Percentiles rank a stretch among this genome's conserved stretches.
Evolutionary conservation across 352 stramenopile genomes (phyloP).

Genomic region (Globisporangium cystogenes): DNA sequence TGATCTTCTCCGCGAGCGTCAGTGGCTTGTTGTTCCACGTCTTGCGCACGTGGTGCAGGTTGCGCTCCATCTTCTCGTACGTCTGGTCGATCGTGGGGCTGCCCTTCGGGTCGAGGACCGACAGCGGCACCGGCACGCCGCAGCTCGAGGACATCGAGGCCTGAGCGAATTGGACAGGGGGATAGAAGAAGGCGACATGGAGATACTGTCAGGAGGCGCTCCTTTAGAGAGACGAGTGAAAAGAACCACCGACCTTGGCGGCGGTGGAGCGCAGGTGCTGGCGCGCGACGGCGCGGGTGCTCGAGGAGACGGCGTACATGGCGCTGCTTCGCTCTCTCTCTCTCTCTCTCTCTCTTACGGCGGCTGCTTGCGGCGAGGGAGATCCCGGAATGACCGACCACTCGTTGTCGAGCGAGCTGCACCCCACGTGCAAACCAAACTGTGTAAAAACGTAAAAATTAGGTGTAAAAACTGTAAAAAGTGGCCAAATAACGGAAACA

Average conservation of each 20-base stretch:
- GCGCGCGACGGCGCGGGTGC: conserved; percentile 42
- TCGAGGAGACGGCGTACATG: conserved; percentile 61
- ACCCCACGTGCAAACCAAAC: neutral
- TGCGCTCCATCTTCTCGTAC: conserved; percentile 92
- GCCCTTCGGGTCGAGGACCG: conserved; percentile 86
- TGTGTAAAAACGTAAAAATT: neutral
- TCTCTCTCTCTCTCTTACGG: conserved; percentile 9
- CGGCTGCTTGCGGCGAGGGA: conserved; percentile 29
- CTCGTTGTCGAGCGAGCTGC: conserved; percentile 1
- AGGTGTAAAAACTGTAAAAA: neutral
- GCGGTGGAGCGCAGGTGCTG: conserved; percentile 66
- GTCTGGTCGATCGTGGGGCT: conserved; percentile 91
- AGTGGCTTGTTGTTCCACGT: conserved; percentile 85
- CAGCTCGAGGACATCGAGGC: conserved; percentile 72
- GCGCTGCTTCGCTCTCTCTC: neutral
- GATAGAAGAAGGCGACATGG: conserved; percentile 4
- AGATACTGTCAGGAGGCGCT: neutral
- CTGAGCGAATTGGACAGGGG: conserved; percentile 11
- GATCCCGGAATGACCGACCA: conserved; percentile 79
- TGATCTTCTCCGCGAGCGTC: conserved; percentile 93
- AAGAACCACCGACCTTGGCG: conserved; percentile 36
- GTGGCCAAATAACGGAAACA: no score
- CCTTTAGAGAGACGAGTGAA: neutral
- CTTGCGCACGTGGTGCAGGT: conserved; percentile 87
- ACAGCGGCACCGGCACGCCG: conserved; percentile 74